phyloP scores from a whole-genome alignment of 2,329 filamentous ascomycete genomes.

The Pseudopyrenochaeta lycopersici region DNA sequence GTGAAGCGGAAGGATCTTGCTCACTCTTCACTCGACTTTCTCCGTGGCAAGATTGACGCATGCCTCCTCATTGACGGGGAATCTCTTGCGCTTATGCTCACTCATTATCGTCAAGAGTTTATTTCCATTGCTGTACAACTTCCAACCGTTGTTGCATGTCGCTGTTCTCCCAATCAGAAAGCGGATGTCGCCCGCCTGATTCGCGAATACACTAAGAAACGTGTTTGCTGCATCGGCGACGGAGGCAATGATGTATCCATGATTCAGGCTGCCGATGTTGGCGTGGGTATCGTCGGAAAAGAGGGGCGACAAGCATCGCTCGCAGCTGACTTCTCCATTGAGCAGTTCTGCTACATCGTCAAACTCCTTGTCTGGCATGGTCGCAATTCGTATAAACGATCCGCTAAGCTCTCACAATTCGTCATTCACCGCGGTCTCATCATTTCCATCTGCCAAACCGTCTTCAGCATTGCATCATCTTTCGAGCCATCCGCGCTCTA shows the following conservation, averaged over 20 bases:
- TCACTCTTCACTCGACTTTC: conserved; percentile 86
- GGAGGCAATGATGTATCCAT: conserved; percentile 98
- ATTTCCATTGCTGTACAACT: conserved; percentile 87
- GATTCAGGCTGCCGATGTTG: conserved; percentile 98
- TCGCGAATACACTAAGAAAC: conserved; percentile 89
- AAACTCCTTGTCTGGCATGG: conserved; percentile 99
- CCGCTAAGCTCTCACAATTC: conserved; percentile 94
- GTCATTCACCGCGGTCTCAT: conserved; percentile 97
- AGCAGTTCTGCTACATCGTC: conserved; percentile 92
- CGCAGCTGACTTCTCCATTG: conserved; percentile 95
- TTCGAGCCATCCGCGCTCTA: conserved; percentile 96
- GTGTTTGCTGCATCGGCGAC: conserved; percentile 96
- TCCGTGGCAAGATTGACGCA: conserved; percentile 84
- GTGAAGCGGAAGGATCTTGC: conserved; percentile 84
- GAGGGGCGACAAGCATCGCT: conserved; percentile 94
- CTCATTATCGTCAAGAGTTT: conserved; percentile 83
- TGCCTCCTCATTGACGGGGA: conserved; percentile 96
- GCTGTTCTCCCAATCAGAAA: conserved; percentile 96
- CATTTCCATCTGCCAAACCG: conserved; percentile 94
- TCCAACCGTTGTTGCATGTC: conserved; percentile 92
- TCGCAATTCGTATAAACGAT: conserved; percentile 95
- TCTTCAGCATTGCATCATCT: conserved; percentile 91
- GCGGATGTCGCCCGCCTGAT: conserved; percentile 93
- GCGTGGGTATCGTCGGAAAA: conserved; percentile 97
- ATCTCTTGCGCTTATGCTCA: conserved; percentile 83